Base-by-base conservation (phyloP, 108 stramenopile species). In the Aurantiochytrium sp. region DNA sequence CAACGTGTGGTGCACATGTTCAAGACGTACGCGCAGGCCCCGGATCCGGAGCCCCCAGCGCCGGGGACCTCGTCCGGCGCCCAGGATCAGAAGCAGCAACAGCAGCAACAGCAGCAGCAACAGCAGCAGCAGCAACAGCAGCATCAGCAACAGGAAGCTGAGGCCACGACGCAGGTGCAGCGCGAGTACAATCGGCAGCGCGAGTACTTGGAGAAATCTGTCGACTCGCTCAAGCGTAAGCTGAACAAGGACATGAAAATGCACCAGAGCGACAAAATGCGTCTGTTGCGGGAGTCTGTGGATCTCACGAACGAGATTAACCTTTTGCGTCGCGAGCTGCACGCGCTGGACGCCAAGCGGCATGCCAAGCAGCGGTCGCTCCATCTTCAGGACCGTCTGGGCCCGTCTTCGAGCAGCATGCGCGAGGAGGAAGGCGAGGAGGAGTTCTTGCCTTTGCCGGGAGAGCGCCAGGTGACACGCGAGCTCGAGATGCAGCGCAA, bases 301-400 rank as follows among this genome's bases (percentile, higher is more conserved):
- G 51, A 87, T 6, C 93, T 95, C 87, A 94, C 94, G 25, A 88
- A 94, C 72, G 94, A 95, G 87, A 94, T 95, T 59, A 92, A 91
- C 8, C 23, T 42, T 5, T 44, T 89, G 43, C 89, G 89, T 4
- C 29, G 43, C 21, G 73, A 89, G 44, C 87, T 87, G 21, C 76
- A 87, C 10, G 5, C 35, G 5, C 28, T 89, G 29, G 25, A 29
- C 51, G 25, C 47, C 19, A 83, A 83, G 49, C 47, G 73, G 6
- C 47, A 51, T 1, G 49, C 44, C 6, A 83, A 83, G 23, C 73
- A 83, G 49, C 47, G 73, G 14, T 5, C 19, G 47, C 25, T 83
- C 8, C 73, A 14, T 43, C 5, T 83, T 21, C 49, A 23, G 5
- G 73, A 83, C 49, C 49, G 49, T 1, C 6, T 8, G 21, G 10